Conservation (phyloP, 2,329 filamentous ascomycete species). For the Botrytis hyacinthi region DNA sequence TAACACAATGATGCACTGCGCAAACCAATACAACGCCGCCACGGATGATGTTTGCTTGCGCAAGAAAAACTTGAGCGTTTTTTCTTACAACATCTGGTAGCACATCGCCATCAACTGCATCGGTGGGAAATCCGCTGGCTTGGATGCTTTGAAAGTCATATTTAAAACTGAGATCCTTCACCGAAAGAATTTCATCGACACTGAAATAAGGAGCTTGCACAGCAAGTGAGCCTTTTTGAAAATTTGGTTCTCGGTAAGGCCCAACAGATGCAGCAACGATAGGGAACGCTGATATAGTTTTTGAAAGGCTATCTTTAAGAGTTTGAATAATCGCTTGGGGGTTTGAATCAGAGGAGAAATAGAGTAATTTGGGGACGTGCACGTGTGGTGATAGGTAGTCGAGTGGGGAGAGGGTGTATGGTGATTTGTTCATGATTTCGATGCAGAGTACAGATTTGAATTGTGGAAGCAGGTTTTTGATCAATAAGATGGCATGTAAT, state of each 20-base stretch:
- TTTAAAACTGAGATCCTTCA: conserved; percentile 5
- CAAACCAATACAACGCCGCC: background rate
- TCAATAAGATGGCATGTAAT: background rate
- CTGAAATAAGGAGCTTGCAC: conserved; percentile 4
- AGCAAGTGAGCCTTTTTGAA: background rate
- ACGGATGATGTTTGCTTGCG: background rate
- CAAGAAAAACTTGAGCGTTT: background rate
- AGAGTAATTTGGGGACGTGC: conserved; percentile 2
- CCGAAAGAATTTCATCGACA: background rate
- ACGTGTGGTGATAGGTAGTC: conserved; percentile 8
- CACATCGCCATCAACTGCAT: conserved; percentile 1
- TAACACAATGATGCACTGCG: conserved; percentile 4
- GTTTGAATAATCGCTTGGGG: background rate
- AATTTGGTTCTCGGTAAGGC: background rate
- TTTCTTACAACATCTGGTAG: background rate
- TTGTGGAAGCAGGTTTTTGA: background rate
- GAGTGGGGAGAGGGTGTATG: background rate
- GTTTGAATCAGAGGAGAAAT: background rate
- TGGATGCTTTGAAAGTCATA: conserved; percentile 7
- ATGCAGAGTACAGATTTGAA: background rate
- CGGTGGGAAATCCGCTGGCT: background rate
- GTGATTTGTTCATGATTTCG: background rate
- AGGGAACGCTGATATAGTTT: conserved; percentile 9
- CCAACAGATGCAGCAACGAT: background rate
- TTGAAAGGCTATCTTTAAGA: background rate